Evolutionary conservation across 2,329 filamentous ascomycete genomes (phyloP).

Genomic region (Sporothrix euskadiensis): DNA sequence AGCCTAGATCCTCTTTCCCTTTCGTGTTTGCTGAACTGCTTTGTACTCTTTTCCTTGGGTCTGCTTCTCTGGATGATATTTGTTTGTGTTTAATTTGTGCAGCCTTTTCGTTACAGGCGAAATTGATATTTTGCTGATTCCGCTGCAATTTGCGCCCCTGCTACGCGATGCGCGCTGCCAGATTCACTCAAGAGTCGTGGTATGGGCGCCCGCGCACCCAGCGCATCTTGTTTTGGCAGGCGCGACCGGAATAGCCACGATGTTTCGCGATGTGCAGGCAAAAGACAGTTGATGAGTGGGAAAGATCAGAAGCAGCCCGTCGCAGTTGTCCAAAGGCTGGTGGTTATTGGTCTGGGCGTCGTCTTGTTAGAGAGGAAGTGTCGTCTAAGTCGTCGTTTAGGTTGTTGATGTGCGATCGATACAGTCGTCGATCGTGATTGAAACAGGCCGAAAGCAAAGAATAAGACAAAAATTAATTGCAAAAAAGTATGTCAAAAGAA

Average conservation of each 20-base stretch:
- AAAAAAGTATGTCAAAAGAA: neutral
- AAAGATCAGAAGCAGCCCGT: neutral
- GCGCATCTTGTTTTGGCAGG: conserved; percentile 1
- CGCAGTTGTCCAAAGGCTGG: neutral
- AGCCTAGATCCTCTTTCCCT: neutral
- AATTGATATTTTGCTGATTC: neutral
- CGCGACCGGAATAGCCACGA: neutral
- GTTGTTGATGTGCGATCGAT: neutral
- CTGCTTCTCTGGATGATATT: neutral
- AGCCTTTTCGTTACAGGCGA: neutral
- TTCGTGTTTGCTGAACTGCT: conserved; percentile 3
- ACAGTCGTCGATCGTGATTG: neutral
- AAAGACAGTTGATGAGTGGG: neutral
- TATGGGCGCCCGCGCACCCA: neutral
- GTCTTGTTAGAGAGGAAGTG: neutral
- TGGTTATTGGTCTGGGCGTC: neutral
- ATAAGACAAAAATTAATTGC: neutral
- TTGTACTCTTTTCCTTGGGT: neutral
- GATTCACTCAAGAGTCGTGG: neutral
- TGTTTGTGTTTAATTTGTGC: neutral
- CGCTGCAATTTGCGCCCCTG: neutral
- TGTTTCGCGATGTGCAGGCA: neutral
- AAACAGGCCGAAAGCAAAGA: neutral
- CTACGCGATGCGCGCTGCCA: neutral
- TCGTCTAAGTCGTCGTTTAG: neutral